Percentiles rank a stretch among this genome's conserved stretches.
Evolutionary conservation across 1,284 basidiomycete species (phyloP).

Genomic region (Melanopsichium pennsylvanicum): DNA sequence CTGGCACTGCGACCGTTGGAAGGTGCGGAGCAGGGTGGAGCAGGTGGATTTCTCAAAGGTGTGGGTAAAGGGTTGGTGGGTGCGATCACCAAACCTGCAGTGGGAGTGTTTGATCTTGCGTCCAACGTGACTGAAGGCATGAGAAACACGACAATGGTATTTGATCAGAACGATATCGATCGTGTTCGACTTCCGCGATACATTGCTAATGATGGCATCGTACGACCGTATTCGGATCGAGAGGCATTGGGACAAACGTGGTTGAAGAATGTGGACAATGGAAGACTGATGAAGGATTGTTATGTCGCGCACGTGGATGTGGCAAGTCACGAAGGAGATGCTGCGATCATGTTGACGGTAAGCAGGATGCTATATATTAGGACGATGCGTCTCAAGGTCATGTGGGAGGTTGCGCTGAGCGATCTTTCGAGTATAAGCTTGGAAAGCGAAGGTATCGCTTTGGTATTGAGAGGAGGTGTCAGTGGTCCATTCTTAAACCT

Average conservation of each 20-base stretch:
- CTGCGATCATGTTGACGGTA: conserved; percentile 61
- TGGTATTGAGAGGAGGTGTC: conserved; percentile 72
- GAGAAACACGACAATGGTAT: conserved; percentile 97
- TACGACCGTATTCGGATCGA: conserved; percentile 75
- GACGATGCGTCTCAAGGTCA: conserved; percentile 81
- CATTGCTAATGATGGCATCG: conserved; percentile 70
- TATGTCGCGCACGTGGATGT: conserved; percentile 81
- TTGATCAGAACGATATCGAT: conserved; percentile 90
- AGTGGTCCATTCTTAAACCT: conserved; percentile 71
- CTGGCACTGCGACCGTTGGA: conserved; percentile 95
- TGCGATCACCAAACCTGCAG: conserved; percentile 92
- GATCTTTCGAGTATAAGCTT: conserved; percentile 83
- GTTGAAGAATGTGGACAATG: conserved; percentile 90
- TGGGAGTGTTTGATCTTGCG: conserved; percentile 94
- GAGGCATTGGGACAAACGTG: conserved; percentile 95
- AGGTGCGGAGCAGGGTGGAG: conserved; percentile 92
- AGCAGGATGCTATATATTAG: conserved; percentile 76
- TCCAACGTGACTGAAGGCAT: conserved; percentile 92
- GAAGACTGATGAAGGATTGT: conserved; percentile 80
- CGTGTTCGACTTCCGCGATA: conserved; percentile 87
- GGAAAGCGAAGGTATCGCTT: conserved; percentile 66
- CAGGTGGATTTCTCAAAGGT: conserved; percentile 96
- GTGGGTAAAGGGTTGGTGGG: conserved; percentile 96
- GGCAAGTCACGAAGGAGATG: conserved; percentile 69
- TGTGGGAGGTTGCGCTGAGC: conserved; percentile 90